phyloP scores from a whole-genome alignment of 2,329 filamentous ascomycete genomes.

The Hypoxylon sp. region DNA sequence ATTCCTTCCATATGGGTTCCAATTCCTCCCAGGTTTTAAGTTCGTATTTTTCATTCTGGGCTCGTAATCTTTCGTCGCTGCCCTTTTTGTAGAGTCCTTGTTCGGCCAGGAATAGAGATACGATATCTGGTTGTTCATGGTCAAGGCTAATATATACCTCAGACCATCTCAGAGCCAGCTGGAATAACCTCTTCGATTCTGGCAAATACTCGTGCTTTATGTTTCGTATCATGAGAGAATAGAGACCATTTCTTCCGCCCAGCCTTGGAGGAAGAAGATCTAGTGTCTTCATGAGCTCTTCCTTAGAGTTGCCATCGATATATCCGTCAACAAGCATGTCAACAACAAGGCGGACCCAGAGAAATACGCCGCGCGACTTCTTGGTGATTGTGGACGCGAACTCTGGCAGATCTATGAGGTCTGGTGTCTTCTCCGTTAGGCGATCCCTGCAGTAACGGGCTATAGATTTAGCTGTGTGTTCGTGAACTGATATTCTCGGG shows the following conservation, averaged over 20 bases:
- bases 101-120: background rate
- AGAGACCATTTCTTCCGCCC: background rate
- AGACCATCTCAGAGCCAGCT: background rate
- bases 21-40: background rate
- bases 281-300: background rate
- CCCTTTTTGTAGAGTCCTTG: background rate
- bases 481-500: background rate
- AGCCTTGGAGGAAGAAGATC: background rate
- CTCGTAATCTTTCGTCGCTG: background rate
- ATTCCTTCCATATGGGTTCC: background rate
- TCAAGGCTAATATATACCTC: no score
- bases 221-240: background rate
- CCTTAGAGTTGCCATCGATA: background rate
- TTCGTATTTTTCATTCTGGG: background rate
- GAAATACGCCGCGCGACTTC: background rate
- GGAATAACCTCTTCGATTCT: background rate
- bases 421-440: background rate
- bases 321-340: background rate
- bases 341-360: background rate
- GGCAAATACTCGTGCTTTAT: background rate
- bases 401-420: background rate
- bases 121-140: background rate
- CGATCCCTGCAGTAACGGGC: background rate
- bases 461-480: background rate
- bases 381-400: background rate